These are phyloP conservation scores for Kwoniella sp. DNA, from an alignment of 768 basidiomycete species.

Conservation along the genomic window DNA sequence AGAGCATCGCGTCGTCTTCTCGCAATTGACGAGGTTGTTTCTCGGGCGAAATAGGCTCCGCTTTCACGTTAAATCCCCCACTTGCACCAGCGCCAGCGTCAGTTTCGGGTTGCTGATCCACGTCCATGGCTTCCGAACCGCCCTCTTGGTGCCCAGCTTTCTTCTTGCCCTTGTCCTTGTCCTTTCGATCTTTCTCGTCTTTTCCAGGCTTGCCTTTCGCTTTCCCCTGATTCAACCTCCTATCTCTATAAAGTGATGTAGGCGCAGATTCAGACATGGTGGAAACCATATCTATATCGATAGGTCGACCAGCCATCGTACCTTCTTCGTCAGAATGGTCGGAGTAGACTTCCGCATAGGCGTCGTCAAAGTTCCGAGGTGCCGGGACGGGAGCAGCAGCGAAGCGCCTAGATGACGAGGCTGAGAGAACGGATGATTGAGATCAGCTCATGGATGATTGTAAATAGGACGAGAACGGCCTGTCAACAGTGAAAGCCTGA, in stretches of 20 bases:
- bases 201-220: constrained; percentile 24
- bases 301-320: constrained; percentile 16
- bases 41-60: constrained; percentile 46
- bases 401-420: constrained; percentile 15
- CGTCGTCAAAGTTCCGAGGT: constrained; percentile 17
- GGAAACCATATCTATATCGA: constrained; percentile 53
- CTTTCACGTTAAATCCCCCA: constrained; percentile 27
- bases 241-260: constrained; percentile 43
- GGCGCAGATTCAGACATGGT: constrained; percentile 51
- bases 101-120: constrained; percentile 20
- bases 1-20: constrained; percentile 48
- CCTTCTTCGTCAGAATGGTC: constrained; percentile 43
- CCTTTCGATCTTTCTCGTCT: constrained; percentile 24
- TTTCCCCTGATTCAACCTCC: constrained; percentile 30
- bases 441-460: background rate
- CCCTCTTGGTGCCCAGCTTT: constrained; percentile 1
- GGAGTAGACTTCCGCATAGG: constrained; percentile 45
- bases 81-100: background rate
- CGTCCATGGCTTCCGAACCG: constrained; percentile 18
- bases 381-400: constrained; percentile 24
- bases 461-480: too few species aligned
- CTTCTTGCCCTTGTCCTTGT: constrained; percentile 17
- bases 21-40: constrained; percentile 24
- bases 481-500: too few species aligned
- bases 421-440: background rate